Percentiles rank a stretch among this genome's conserved stretches.
Evolutionary conservation across 2,329 filamentous ascomycete genomes (phyloP).

Genomic region (Sclerotiophoma versabilis): DNA sequence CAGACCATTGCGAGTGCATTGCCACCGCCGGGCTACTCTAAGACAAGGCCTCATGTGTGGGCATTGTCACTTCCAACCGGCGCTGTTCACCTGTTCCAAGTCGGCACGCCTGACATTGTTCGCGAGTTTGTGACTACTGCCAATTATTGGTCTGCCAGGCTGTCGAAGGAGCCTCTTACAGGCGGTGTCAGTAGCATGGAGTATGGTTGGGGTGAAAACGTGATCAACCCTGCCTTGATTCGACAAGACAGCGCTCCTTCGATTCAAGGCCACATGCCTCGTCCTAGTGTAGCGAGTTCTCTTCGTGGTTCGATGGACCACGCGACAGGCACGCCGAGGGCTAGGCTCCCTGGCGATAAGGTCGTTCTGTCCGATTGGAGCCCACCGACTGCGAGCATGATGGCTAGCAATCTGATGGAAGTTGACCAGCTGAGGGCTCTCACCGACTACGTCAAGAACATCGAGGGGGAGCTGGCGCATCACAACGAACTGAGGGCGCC

Average conservation of each 20-base stretch:
- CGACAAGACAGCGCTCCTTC: conserved; percentile 47
- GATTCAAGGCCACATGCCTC: conserved; percentile 46
- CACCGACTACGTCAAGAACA: conserved; percentile 78
- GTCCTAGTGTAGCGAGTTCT: conserved; percentile 66
- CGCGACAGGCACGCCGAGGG: conserved; percentile 62
- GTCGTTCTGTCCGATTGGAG: conserved; percentile 86
- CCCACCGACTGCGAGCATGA: conserved; percentile 88
- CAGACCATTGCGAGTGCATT: conserved; percentile 92
- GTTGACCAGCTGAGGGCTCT: conserved; percentile 80
- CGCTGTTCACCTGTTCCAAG: conserved; percentile 97
- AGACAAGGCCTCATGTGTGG: conserved; percentile 89
- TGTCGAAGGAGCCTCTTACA: conserved; percentile 91
- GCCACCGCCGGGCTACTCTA: conserved; percentile 91
- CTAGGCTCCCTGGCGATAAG: conserved; percentile 82
- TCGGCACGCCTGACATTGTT: conserved; percentile 92
- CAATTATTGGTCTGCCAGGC: conserved; percentile 96
- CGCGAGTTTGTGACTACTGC: conserved; percentile 92
- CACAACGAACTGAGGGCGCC: conserved; percentile 89
- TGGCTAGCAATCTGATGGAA: conserved; percentile 79
- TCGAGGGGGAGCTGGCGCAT: conserved; percentile 82
- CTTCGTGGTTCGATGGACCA: conserved; percentile 66
- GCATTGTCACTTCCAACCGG: conserved; percentile 90
- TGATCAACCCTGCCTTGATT: conserved; percentile 68
- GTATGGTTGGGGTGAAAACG: conserved; percentile 90
- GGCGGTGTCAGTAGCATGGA: conserved; percentile 97